Evolutionary conservation across 768 basidiomycete species (phyloP).

Genomic region (Cystobasidium onofrii): DNA sequence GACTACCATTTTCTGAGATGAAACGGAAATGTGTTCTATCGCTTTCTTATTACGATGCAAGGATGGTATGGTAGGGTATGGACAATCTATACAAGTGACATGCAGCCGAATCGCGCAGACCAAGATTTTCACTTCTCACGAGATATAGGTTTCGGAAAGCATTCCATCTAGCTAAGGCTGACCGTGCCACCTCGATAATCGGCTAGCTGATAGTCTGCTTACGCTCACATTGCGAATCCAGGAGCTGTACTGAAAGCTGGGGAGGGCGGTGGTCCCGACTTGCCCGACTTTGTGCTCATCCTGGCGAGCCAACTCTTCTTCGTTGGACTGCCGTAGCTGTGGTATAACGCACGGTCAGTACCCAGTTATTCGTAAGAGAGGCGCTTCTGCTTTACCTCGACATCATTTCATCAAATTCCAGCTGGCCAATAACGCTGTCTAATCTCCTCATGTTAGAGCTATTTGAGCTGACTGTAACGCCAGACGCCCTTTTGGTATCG

Average conservation of each 20-base stretch:
- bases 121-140: too few species aligned
- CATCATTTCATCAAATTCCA: conserved; percentile 17
- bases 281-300: conserved; percentile 6
- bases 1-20: too few species aligned
- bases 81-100: too few species aligned
- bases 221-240: conserved; percentile 18
- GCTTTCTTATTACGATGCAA: too few species aligned
- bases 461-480: neutral
- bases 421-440: conserved; percentile 3
- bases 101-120: too few species aligned
- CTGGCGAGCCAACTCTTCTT: neutral
- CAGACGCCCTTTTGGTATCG: neutral
- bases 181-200: too few species aligned
- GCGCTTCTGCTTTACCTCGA: neutral
- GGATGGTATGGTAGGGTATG: too few species aligned
- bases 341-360: neutral
- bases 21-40: too few species aligned
- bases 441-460: neutral
- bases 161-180: too few species aligned
- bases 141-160: too few species aligned
- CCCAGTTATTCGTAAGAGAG: too few species aligned
- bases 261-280: conserved; percentile 6
- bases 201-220: too few species aligned
- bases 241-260: neutral
- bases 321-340: neutral